Evolutionary conservation across 192 early-diverging fungal species (phyloP).

Genomic region (Dissophora ornata): DNA sequence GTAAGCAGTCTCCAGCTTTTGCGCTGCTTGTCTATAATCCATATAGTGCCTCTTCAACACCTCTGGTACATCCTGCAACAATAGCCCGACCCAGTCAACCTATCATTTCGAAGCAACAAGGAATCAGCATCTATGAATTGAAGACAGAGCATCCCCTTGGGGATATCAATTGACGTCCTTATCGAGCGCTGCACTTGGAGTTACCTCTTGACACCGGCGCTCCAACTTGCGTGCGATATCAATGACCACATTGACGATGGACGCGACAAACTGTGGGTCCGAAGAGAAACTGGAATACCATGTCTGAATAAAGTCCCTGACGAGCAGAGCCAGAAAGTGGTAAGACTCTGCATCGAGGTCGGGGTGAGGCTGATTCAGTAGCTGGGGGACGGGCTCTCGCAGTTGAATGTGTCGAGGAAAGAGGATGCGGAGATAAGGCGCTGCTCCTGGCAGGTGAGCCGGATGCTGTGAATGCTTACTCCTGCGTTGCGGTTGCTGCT

Average conservation of each 20-base stretch:
- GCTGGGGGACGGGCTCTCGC: conserved; percentile 51
- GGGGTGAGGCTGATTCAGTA: conserved; percentile 48
- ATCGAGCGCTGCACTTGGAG: neutral
- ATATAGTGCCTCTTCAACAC: conserved; percentile 58
- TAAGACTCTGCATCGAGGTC: conserved; percentile 65
- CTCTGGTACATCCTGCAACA: conserved; percentile 58
- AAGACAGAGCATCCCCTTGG: too few relatives aligned
- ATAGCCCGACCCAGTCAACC: conserved; percentile 61
- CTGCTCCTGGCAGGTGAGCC: conserved; percentile 7
- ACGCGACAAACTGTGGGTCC: conserved; percentile 55
- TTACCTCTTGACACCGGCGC: conserved; percentile 56
- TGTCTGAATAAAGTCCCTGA: conserved; percentile 64
- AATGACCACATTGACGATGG: conserved; percentile 51
- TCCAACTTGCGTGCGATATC: conserved; percentile 55
- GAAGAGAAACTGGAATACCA: conserved; percentile 62
- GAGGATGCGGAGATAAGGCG: conserved; percentile 52
- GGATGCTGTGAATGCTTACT: conserved; percentile 17
- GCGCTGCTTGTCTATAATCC: conserved; percentile 58
- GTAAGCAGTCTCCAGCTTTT: conserved; percentile 54
- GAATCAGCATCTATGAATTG: too few relatives aligned
- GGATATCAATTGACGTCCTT: too few relatives aligned
- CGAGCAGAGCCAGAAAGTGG: conserved; percentile 59
- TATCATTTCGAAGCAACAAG: conserved; percentile 7
- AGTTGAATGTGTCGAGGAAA: conserved; percentile 51
- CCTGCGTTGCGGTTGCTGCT: conserved; percentile 16